These are phyloP conservation scores for Prunus salicina DNA, from an alignment of 306 rosid genomes.

Conservation along the genomic window DNA sequence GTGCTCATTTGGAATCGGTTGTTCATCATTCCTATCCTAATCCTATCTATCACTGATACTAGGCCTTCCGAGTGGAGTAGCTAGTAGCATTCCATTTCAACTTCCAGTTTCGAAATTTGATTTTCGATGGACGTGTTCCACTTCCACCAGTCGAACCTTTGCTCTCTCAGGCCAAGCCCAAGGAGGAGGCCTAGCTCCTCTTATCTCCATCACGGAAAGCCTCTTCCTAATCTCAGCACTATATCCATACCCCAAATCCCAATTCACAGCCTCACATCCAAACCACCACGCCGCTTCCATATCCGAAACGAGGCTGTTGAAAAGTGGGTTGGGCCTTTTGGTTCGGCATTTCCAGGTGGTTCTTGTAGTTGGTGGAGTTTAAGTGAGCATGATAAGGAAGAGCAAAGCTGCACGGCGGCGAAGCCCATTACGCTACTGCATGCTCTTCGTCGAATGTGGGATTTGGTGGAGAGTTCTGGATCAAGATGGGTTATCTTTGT, in stretches of 20 bases:
- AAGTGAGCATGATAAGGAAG: conserved; percentile 18
- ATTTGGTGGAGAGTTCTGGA: conserved; percentile 40
- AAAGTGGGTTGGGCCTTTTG: conserved; percentile 13
- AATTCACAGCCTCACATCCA: neutral
- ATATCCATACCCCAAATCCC: conserved; percentile 16
- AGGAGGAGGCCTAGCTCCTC: neutral
- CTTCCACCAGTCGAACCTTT: neutral
- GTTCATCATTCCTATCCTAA: too few relatives aligned
- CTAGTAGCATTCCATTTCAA: neutral
- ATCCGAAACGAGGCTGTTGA: conserved; percentile 1
- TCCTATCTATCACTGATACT: too few relatives aligned
- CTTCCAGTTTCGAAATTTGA: neutral
- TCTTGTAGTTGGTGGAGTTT: conserved; percentile 63
- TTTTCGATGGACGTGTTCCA: conserved; percentile 13
- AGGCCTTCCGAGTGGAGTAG: neutral
- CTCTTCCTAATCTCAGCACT: neutral
- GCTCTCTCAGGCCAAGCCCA: neutral
- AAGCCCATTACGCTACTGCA: conserved; percentile 30
- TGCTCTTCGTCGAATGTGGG: conserved; percentile 61
- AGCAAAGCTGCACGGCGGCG: conserved; percentile 18
- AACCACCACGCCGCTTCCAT: conserved; percentile 6
- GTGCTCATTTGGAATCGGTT: too few relatives aligned
- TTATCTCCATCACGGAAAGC: neutral
- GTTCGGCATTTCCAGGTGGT: conserved; percentile 27
- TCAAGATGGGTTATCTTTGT: conserved; percentile 33